Evolutionary conservation across 495 filamentous ascomycete species (phyloP).

Genomic region (Aspergillus asperescens): DNA sequence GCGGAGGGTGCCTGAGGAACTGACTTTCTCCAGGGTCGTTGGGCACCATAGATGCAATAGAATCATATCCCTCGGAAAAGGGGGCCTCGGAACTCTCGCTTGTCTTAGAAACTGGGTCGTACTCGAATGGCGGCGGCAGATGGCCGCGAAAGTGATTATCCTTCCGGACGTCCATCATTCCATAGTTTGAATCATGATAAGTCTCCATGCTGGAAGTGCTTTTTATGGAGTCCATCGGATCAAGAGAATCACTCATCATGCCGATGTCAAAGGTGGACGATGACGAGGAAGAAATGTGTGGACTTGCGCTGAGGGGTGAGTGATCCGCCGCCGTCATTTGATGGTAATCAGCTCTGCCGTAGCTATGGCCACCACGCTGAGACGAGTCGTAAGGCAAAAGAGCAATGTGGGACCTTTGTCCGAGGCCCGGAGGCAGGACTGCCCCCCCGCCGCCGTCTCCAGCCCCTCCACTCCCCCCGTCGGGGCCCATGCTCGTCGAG

Average conservation of each 20-base stretch:
- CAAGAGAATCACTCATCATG: constrained; percentile 38
- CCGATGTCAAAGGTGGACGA: constrained; percentile 39
- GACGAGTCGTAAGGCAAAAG: constrained; percentile 36
- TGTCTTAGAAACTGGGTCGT: constrained; percentile 19
- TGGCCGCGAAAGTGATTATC: constrained; percentile 19
- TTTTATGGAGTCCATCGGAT: constrained; percentile 41
- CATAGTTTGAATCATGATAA: constrained; percentile 32
- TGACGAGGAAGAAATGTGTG: constrained; percentile 41
- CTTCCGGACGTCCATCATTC: constrained; percentile 24
- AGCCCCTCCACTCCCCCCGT: constrained; percentile 43
- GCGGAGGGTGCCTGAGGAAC: constrained; percentile 22
- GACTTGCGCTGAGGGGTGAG: constrained; percentile 39
- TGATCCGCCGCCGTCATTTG: constrained; percentile 34
- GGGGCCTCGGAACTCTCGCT: constrained; percentile 15
- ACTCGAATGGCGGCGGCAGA: constrained; percentile 23
- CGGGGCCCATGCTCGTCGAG: constrained; percentile 65
- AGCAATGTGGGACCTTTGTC: constrained; percentile 32
- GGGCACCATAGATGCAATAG: constrained; percentile 24
- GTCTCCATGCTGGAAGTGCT: constrained; percentile 29
- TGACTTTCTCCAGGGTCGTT: constrained; percentile 22
- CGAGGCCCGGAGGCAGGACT: constrained; percentile 32
- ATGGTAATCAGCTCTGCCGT: constrained; percentile 33
- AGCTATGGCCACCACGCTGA: constrained; percentile 32
- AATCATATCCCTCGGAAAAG: constrained; percentile 23
- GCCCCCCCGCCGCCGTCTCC: constrained; percentile 30